Base-by-base conservation (phyloP, 148 eudicot species). In the Spergularia marina region DNA sequence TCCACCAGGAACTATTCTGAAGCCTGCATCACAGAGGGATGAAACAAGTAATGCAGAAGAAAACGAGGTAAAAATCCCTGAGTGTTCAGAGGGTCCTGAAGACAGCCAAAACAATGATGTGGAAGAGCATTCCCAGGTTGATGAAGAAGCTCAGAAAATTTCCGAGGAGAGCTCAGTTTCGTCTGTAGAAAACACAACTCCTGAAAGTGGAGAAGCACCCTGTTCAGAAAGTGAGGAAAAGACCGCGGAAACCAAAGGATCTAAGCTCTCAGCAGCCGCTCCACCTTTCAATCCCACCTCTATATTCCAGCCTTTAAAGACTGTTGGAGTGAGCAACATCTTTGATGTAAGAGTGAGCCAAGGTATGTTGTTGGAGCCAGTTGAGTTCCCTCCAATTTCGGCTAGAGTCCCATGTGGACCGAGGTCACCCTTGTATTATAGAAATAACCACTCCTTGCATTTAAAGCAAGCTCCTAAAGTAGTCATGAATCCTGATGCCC, bases 381-480 rank as follows among this genome's bases (percentile, higher is more conserved):
- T 85, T 8, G 94, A 87, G 62, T 92, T 92, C 81, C 98, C 99
- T 36, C 91, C 99, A 5, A 84, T 95, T 65, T 81, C 91, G 64
- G 93, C 97, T 44, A 80, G 92, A 73, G 97, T 96, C 60, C 93
- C 98, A 17, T 92, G 93, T 76, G 99, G 99, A 52, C 98, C 99
- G 15, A 83, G 95, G 73, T 96, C 98, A 20, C 87, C 94, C 51
- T 79, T 96, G 76, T 92, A 88, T 74, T 88, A 92, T 68, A 75
- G 86, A 71, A 73, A 84, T 12, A 85, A 78, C 75, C 91, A 84
- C 36, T 78, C 86, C 44, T 77, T 85, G 56, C 87, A 82, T 21
- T 76, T 82, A 62, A 87, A 87, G 78, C 85, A 82, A 51, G 87
- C 71, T 76, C 78, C 81, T 3, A 86, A 80, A 73, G 77, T 82